Conservation (phyloP, 1,284 basidiomycete genomes). For the Trichosporon inkin region DNA sequence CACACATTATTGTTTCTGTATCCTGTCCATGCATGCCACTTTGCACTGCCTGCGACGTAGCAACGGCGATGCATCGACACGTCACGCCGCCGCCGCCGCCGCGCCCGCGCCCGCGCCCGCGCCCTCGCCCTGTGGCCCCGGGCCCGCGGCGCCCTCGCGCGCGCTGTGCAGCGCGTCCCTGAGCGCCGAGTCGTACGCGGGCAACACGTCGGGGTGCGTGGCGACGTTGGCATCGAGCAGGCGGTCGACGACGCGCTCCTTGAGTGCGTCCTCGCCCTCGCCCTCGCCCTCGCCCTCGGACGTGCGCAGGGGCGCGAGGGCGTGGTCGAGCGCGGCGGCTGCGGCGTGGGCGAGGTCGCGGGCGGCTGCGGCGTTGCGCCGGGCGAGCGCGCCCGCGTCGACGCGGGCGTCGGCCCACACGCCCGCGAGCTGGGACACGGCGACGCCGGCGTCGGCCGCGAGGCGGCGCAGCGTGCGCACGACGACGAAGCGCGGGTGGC, state of each 20-base stretch:
- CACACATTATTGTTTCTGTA: no score
- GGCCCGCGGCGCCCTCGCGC: no score
- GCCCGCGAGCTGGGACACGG: constrained; percentile 37
- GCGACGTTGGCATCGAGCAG: not conserved
- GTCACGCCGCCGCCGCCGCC: no score
- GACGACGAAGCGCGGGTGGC: constrained; percentile 18
- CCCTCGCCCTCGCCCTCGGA: not conserved
- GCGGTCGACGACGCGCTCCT: not conserved
- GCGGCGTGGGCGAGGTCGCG: not conserved
- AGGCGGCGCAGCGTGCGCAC: constrained; percentile 33
- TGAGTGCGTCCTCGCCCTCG: not conserved
- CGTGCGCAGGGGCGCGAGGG: not conserved
- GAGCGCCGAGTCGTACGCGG: not conserved
- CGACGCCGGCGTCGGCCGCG: constrained; percentile 33
- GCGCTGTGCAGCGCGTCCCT: no score
- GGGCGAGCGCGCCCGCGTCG: not conserved
- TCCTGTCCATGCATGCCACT: no score
- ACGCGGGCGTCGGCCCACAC: constrained; percentile 29
- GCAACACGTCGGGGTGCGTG: not conserved
- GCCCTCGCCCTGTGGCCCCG: no score
- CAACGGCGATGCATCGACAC: no score
- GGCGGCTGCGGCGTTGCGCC: not conserved
- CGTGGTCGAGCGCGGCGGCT: not conserved
- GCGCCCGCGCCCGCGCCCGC: no score
- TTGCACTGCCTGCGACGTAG: no score